A percentile compares a stretch with the other conserved stretches of the same genome.
Conservation (phyloP, 2,329 filamentous ascomycete genomes). For the Pseudogymnoascus sp. region DNA sequence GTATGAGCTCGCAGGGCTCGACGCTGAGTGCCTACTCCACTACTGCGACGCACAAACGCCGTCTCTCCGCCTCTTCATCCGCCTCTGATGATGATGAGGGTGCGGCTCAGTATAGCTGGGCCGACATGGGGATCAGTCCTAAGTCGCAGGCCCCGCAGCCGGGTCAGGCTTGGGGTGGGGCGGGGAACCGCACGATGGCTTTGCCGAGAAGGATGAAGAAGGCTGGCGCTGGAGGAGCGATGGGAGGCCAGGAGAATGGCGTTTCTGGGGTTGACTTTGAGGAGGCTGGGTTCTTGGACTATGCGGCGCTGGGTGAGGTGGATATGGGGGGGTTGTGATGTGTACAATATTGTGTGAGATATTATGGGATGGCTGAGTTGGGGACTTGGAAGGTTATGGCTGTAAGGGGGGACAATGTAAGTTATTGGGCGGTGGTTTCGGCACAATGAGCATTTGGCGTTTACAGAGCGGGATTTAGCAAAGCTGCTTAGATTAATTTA, state of each 20-base stretch:
- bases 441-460: neutral
- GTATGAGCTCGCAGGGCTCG: conserved; percentile 21
- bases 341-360: neutral
- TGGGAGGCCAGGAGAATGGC: conserved; percentile 40
- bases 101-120: neutral
- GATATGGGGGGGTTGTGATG: conserved; percentile 23
- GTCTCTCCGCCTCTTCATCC: neutral
- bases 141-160: conserved; percentile 9
- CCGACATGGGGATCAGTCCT: conserved; percentile 1
- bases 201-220: conserved; percentile 17
- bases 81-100: conserved; percentile 16
- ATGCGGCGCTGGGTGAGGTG: conserved; percentile 20
- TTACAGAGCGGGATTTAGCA: neutral
- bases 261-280: conserved; percentile 45
- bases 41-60: neutral
- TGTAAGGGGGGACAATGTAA: neutral
- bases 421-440: neutral
- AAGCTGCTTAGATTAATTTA: neutral
- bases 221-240: conserved; percentile 20
- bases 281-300: conserved; percentile 58
- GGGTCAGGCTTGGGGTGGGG: conserved; percentile 23
- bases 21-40: conserved; percentile 9
- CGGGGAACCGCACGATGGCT: conserved; percentile 28
- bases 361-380: neutral
- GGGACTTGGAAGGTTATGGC: neutral